Evolutionary conservation across 1,139 yeast genomes (phyloP).

Genomic region (Casaregolazyma suthepensis): DNA sequence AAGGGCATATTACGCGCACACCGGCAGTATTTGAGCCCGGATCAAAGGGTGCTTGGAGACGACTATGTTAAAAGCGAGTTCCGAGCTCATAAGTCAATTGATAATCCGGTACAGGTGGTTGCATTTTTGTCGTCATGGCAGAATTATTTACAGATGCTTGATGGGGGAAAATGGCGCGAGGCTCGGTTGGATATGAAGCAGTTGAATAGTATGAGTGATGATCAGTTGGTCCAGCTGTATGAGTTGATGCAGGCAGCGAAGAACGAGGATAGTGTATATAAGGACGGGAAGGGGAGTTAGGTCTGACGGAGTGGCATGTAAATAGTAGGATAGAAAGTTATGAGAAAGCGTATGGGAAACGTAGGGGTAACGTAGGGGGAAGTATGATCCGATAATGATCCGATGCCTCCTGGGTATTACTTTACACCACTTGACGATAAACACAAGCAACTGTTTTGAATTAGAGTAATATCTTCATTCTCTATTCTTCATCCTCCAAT

Average conservation of each 20-base stretch:
- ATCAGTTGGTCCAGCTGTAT: conserved; percentile 81
- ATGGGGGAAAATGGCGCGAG: conserved; percentile 71
- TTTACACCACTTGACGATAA: too few species aligned
- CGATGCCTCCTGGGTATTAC: too few species aligned
- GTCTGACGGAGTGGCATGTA: not conserved
- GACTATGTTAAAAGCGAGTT: conserved; percentile 85
- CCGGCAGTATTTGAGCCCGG: conserved; percentile 44
- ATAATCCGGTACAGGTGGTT: conserved; percentile 87
- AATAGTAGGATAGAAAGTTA: not conserved
- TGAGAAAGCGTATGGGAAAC: too few species aligned
- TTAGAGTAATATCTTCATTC: too few species aligned
- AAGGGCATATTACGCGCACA: conserved; percentile 78
- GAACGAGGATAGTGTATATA: conserved; percentile 29
- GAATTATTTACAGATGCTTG: conserved; percentile 62
- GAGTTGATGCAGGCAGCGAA: conserved; percentile 64
- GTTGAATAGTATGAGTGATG: conserved; percentile 80
- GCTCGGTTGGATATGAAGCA: conserved; percentile 60
- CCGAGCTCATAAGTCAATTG: conserved; percentile 72
- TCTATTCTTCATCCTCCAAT: too few species aligned
- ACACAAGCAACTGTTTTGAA: too few species aligned
- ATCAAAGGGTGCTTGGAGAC: conserved; percentile 78
- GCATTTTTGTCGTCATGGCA: conserved; percentile 96
- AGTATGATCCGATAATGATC: too few species aligned
- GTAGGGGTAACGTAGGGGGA: too few species aligned
- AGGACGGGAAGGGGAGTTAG: conserved; percentile 10